Percentiles rank a stretch among this genome's conserved stretches.
These are phyloP conservation scores for Penicillium lividum DNA, from an alignment of 495 filamentous ascomycete species.

Conservation along the genomic window DNA sequence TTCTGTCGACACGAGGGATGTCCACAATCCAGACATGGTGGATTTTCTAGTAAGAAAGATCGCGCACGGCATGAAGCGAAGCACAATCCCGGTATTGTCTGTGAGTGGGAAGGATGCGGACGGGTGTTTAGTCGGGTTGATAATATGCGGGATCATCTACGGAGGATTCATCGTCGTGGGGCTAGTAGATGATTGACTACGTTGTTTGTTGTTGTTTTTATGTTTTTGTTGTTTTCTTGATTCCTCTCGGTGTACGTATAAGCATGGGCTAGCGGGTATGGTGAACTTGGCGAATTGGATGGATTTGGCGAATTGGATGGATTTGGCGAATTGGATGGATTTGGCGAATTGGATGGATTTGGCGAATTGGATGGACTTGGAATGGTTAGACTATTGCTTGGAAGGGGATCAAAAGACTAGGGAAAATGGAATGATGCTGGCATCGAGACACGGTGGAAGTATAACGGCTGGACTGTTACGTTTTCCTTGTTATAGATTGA, in stretches of 20 bases:
- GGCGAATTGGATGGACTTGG: slow-evolving; percentile 9
- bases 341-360: too few relatives aligned
- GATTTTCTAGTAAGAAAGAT: slow-evolving; percentile 67
- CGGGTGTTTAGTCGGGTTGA: slow-evolving; percentile 63
- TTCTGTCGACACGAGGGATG: slow-evolving; percentile 65
- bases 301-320: slow-evolving; percentile 1
- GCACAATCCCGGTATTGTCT: slow-evolving; percentile 60
- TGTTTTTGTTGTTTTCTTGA: slow-evolving; percentile 4
- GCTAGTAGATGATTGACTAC: slow-evolving; percentile 12
- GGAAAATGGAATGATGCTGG: not conserved
- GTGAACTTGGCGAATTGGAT: slow-evolving; percentile 6
- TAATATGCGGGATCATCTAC: slow-evolving; percentile 64
- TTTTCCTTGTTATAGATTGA: not conserved
- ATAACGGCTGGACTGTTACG: slow-evolving; percentile 4
- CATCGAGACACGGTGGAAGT: too few relatives aligned
- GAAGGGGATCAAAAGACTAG: not conserved
- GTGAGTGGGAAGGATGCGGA: slow-evolving; percentile 59
- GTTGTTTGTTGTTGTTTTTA: not conserved
- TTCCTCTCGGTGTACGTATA: slow-evolving; percentile 6
- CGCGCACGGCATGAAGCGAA: slow-evolving; percentile 62
- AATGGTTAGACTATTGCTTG: not conserved
- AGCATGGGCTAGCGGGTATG: slow-evolving; percentile 7
- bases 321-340: not conserved
- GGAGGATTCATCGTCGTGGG: slow-evolving; percentile 44
- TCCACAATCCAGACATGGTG: slow-evolving; percentile 54